Evolutionary conservation across 139 green algal genomes (phyloP), one percentile per base, ranked within the genome.

Genomic region (Monoraphidium neglectum): DNA sequence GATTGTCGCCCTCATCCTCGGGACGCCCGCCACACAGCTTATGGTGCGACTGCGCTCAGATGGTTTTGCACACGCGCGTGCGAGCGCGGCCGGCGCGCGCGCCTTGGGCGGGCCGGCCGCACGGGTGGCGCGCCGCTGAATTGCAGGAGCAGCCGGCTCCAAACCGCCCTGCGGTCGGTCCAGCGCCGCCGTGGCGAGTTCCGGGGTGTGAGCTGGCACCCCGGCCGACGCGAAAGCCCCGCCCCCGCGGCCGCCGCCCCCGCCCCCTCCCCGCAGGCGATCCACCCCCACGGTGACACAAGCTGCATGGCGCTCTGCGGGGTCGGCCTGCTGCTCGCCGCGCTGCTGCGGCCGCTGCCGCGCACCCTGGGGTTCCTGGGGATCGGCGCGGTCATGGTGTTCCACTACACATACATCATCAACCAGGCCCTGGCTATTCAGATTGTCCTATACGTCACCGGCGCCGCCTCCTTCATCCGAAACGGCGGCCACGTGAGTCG

Each of bases 1-100:
- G 60, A 97, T 97, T 21, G 82, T 94, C 2, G 84, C 76, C 16
- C 83, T 93, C 0, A 91, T 97, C 28, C 66, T 95, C 6, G 92
- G 92, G 4, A 93, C 87, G 0, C 91, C 93, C 8, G 47, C 94
- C 43, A 93, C 89, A 3, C 83, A 85, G 0, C 62, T 93, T 3
- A 88, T 95, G 91, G 92, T 94, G 72, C 59, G 89, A 13, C 46
- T n/a, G 23, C 70, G 24, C n/a, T 32, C 36, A 21, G 5, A 35
- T 64, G 8, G 23, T 47, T 37, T n/a, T n/a, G n/a, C n/a, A n/a
- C n/a, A n/a, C n/a, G n/a, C n/a, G n/a, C n/a, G n/a, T n/a, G n/a
- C n/a, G n/a, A n/a, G n/a, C n/a, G n/a, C n/a, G n/a, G n/a, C n/a
- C n/a, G n/a, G n/a, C n/a, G n/a, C n/a, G n/a, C n/a, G n/a, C n/a